Base-by-base conservation (phyloP, 139 green algal species). In the Picochlorum sp. region DNA sequence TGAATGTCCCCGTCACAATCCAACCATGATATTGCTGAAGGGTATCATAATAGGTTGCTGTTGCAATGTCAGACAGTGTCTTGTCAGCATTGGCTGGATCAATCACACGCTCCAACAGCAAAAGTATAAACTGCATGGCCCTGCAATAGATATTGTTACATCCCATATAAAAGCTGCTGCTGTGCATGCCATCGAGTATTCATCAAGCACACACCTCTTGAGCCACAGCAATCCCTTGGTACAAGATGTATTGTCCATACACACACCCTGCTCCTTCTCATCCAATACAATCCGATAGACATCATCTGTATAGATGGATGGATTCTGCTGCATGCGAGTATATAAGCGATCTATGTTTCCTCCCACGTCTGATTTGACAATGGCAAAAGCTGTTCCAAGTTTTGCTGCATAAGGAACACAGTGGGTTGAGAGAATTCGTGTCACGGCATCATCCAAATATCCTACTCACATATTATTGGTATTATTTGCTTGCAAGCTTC, bases 191-290 rank as follows among this genome's bases (percentile, higher is more conserved):
- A 0, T 30, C 28, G 28, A 30, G 28, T 30, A 30, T 30, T 4
- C 28, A 30, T 6, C 24, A 28, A 30, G 28, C 28, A 52, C 47
- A 54, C 24, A 54, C 47, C 47, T 54, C 30, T 88, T 89, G 18
- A 92, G 71, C 85, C 85, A 90, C 0, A 92, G 75, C 38, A 92
- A 65, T 5, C 85, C 84, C 58, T 91, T 92, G 11, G 84, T 87
- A 54, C 74, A 80, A 3, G 76, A 85, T 2, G 46, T 63, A 50
- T 45, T 69, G 11, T 69, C 71, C 0, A 20, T 59, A 8, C 84
- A 61, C 7, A 75, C 65, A 18, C 78, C 78, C 2, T 65, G 56
- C 0, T 69, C 66, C 10, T 89, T 60, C 44, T 91, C 85, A 23
- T 89, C 80, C 15, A 74, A 66, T 6, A 91, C 72, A 49, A 92